phyloP scores from a whole-genome alignment of 1,139 yeast genomes.

The Saccharomyces hybrid region DNA sequence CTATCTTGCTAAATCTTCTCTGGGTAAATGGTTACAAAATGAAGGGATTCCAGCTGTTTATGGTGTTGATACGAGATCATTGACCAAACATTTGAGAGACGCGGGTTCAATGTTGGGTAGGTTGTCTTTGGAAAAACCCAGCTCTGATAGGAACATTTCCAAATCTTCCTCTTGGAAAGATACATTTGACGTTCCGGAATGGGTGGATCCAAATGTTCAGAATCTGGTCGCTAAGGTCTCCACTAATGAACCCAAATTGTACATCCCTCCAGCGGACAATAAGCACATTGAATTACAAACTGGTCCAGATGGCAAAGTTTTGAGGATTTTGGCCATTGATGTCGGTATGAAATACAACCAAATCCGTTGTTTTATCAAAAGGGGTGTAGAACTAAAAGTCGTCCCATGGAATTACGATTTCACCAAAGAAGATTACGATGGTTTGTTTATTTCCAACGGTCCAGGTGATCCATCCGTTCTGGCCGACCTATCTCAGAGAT shows the following conservation, averaged over 20 bases:
- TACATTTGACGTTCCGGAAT: constrained; percentile 69
- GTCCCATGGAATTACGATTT: constrained; percentile 96
- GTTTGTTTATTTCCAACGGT: constrained; percentile 93
- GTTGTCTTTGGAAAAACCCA: too few relatives aligned
- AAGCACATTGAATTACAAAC: constrained; percentile 38
- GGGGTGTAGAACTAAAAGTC: constrained; percentile 93
- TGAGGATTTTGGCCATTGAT: constrained; percentile 85
- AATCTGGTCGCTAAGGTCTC: constrained; percentile 93
- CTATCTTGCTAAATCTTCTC: too few relatives aligned
- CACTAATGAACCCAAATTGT: constrained; percentile 62
- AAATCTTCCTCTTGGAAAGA: constrained; percentile 48
- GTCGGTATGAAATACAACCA: constrained; percentile 98
- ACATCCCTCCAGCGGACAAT: constrained; percentile 49
- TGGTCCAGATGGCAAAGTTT: constrained; percentile 64
- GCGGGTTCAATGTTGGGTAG: too few relatives aligned
- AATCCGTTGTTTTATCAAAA: constrained; percentile 88
- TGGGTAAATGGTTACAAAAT: too few relatives aligned
- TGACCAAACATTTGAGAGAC: too few relatives aligned
- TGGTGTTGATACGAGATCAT: too few relatives aligned
- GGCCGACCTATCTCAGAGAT: constrained; percentile 38
- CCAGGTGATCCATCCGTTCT: constrained; percentile 98
- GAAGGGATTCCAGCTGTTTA: too few relatives aligned
- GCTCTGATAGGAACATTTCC: too few relatives aligned
- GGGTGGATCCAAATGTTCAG: constrained; percentile 87
- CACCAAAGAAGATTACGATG: constrained; percentile 73